These are phyloP conservation scores for Aspergillus spinulosporus DNA, from an alignment of 2,329 filamentous ascomycete species.

Conservation along the genomic window DNA sequence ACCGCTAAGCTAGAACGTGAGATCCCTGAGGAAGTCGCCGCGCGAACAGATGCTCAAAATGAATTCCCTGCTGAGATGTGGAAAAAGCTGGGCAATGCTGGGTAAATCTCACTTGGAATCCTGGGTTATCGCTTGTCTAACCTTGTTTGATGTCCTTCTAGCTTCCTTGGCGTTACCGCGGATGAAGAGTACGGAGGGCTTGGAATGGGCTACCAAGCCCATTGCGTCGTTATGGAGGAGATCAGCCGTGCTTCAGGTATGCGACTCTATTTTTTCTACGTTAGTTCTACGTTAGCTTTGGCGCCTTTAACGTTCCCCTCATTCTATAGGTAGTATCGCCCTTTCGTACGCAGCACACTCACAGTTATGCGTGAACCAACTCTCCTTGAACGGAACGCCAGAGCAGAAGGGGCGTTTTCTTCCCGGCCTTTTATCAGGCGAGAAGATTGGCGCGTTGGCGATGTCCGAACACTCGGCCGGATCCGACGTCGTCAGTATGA, in stretches of 20 bases:
- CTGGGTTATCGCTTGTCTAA: not conserved
- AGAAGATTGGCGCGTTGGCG: constrained; percentile 80
- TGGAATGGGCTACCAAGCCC: constrained; percentile 92
- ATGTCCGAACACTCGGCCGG: constrained; percentile 94
- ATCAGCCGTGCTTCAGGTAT: constrained; percentile 77
- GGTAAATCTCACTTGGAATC: constrained; percentile 34
- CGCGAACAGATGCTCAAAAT: constrained; percentile 80
- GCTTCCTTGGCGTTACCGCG: constrained; percentile 87
- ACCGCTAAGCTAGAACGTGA: constrained; percentile 61
- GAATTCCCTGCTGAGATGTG: constrained; percentile 89
- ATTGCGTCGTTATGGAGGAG: constrained; percentile 95
- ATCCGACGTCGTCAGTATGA: constrained; percentile 94
- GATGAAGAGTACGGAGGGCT: constrained; percentile 89
- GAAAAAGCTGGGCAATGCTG: constrained; percentile 88
- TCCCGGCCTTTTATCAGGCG: constrained; percentile 76
- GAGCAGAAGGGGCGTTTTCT: constrained; percentile 81
- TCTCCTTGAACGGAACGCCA: constrained; percentile 79
- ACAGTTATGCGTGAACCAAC: constrained; percentile 93
- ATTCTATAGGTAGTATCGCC: constrained; percentile 51
- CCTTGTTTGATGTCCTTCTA: constrained; percentile 22
- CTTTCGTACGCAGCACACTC: constrained; percentile 95
- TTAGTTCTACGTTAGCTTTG: too few relatives aligned
- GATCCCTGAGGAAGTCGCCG: constrained; percentile 79
- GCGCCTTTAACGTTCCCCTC: not conserved
- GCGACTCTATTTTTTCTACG: constrained; percentile 17